phyloP scores from a whole-genome alignment of 1,284 basidiomycete genomes.

The Prillingera fragicola region DNA sequence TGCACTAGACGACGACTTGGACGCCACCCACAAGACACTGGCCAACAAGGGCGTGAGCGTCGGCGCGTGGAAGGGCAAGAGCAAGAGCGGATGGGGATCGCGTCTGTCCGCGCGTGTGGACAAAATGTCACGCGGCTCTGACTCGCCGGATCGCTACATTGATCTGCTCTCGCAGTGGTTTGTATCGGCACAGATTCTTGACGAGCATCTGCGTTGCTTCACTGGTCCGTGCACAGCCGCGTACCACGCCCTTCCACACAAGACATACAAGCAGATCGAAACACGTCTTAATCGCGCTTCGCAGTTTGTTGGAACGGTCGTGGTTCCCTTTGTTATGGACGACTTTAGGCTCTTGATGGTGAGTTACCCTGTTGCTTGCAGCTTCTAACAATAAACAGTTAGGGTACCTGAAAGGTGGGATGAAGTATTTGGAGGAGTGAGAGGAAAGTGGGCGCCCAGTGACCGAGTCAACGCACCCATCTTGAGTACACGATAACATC shows the following conservation, averaged over 20 bases:
- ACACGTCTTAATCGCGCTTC: conserved; percentile 69
- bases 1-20: conserved; percentile 77
- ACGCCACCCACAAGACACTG: conserved; percentile 80
- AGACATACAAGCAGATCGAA: conserved; percentile 63
- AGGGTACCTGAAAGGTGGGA: conserved; percentile 38
- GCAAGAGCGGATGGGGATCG: conserved; percentile 60
- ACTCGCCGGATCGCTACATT: conserved; percentile 81
- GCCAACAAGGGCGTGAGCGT: conserved; percentile 72
- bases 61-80: conserved; percentile 65
- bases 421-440: conserved; percentile 37
- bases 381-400: conserved; percentile 14
- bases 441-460: no score
- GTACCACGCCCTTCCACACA: conserved; percentile 64
- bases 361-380: conserved; percentile 43
- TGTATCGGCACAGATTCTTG: conserved; percentile 67
- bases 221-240: conserved; percentile 54
- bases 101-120: conserved; percentile 78
- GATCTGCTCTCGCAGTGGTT: conserved; percentile 72
- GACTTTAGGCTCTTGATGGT: conserved; percentile 64
- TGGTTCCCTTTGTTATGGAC: conserved; percentile 85
- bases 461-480: no score
- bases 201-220: conserved; percentile 76
- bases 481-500: no score
- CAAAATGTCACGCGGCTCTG: conserved; percentile 81
- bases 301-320: conserved; percentile 84